Conservation (phyloP, 108 stramenopile species). For the Cyclotella distinguenda region DNA sequence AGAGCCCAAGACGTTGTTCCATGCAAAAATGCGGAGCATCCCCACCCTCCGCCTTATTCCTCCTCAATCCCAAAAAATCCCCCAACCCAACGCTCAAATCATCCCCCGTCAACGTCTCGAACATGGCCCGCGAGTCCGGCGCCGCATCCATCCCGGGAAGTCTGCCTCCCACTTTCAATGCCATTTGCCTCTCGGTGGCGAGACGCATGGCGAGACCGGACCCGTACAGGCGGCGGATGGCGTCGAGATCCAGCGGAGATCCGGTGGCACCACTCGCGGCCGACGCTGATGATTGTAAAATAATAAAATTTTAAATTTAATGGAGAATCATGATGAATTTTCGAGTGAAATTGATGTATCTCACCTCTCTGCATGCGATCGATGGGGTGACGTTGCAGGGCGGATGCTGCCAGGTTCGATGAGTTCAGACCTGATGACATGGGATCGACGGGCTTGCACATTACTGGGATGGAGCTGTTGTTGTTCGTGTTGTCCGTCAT, state of each 20-base stretch:
- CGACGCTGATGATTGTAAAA: conserved; percentile 4
- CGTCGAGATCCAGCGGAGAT: conserved; percentile 53
- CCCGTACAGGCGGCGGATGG: conserved; percentile 82
- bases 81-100: conserved; percentile 75
- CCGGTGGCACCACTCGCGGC: conserved; percentile 31
- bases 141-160: conserved; percentile 54
- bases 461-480: conserved; percentile 64
- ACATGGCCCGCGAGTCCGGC: conserved; percentile 61
- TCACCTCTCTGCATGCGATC: conserved; percentile 78
- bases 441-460: conserved; percentile 67
- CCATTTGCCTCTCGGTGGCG: conserved; percentile 78
- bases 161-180: conserved; percentile 56
- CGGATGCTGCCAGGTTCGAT: conserved; percentile 69
- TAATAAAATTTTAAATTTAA: conserved; percentile 5
- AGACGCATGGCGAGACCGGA: conserved; percentile 84
- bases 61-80: conserved; percentile 66
- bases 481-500: conserved; percentile 16
- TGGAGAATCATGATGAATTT: not conserved
- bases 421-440: conserved; percentile 83
- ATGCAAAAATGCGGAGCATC: conserved; percentile 61
- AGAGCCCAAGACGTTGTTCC: conserved; percentile 80
- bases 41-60: conserved; percentile 57
- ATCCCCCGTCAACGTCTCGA: conserved; percentile 74
- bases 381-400: conserved; percentile 69
- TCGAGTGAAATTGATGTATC: not conserved